Evolutionary conservation across 345 rosid species (phyloP), one percentile per base, ranked within the genome.

Genomic region (Bruguiera gymnorhiza): DNA sequence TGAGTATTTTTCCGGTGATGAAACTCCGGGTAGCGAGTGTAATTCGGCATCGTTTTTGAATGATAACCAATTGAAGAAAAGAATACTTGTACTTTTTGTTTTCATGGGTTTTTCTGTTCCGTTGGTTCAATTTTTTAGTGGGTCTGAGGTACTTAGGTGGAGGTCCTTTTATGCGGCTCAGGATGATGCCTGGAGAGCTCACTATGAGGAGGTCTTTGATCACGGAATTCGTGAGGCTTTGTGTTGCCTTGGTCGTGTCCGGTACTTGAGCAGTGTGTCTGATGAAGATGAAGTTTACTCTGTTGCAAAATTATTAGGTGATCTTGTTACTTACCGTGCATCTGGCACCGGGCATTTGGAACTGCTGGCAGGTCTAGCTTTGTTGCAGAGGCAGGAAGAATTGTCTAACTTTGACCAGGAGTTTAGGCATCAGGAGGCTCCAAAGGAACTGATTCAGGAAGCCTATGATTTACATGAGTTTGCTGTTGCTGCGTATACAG

Each of bases 401-500:
- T 63, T 84, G 69, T 65, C 79, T 63, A 64, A 78, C 60, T 66
- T 75, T 68, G 67, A 75, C 63, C 95, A 86, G 59, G 81, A 75
- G 63, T 81, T 59, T 55, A 66, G 29, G 60, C 31, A 11, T 18
- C 60, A 56, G 43, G 89, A 83, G 79, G 97, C 96, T 70, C 92
- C 96, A 30, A 64, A 75, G 59, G 83, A 84, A 68, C 80, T 59
- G 65, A 84, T 94, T 34, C 80, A 81, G 69, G 92, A 80, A 63
- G 97, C 97, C 57, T 79, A 84, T 68, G 39, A 71, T 66, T 80
- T 94, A 70, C 96, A 91, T 79, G 81, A 79, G 71, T 94, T 91
- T 80, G 96, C 98, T 80, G 97, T 89, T 83, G 98, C 96, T 72
- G 96, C 97, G 21, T 94, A 94, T 77, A 91, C 98, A 26, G 98